Base-by-base conservation (phyloP, 108 stramenopile species). In the Discostella pseudostelligera region DNA sequence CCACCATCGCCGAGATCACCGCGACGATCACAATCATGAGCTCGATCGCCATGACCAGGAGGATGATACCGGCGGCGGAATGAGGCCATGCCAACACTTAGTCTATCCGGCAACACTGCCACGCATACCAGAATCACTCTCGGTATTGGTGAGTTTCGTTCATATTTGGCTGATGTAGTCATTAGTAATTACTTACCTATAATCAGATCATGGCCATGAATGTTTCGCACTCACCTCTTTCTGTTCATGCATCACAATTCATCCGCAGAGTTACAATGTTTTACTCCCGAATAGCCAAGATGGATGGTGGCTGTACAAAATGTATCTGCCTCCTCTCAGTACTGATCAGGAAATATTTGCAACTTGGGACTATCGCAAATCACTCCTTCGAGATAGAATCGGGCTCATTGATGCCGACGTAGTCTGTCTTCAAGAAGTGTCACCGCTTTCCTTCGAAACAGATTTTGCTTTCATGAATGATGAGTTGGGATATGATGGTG, bases 261-360 rank as follows among this genome's bases (percentile, higher is more conserved):
- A 8, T 28, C 37, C 14, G 13, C 9, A 59, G 44, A 78, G 74
- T 42, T 95, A 85, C 69, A 95, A 96, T 65, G 83, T 96, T 0
- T 68, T 96, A 22, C 84, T 96, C 16, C 96, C 96, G 4, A 96
- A 96, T 59, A 85, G 83, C 32, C 59, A 75, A 20, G 96, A 96
- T 68, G 96, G 93, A 40, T 96, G 96, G 94, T 95, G 70, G 76
- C 91, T 75, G 44, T 96, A 90, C 69, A 96, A 96, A 69, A 93
- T 90, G 89, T 96, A 94, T 69, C 62, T 78, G 24, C 88, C 87
- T 29, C 86, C 87, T 12, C 74, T 90, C 9, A 32, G 72, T 4
- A 53, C 76, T 14, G 83, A 84, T 48, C 59, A 59, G 25, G 56
- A 81, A 22, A 24, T 62, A 40, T 57, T 80, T 25, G 69, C 81